These are phyloP conservation scores for Nowakowskiella sp. DNA, from an alignment of 192 early-diverging fungal genomes.

Conservation along the genomic window DNA sequence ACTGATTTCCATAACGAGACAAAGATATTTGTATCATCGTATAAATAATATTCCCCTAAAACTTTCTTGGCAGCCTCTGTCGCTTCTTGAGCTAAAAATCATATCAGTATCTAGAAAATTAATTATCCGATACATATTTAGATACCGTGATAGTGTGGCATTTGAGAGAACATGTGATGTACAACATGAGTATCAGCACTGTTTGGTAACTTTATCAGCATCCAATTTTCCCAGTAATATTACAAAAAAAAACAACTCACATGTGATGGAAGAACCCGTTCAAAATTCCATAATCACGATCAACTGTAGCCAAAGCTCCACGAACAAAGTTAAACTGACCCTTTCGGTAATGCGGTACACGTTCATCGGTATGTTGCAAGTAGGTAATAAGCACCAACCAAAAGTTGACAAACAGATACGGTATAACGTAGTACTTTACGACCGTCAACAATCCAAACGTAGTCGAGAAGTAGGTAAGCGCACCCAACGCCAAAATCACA, in stretches of 20 bases:
- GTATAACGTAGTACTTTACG: constrained; percentile 78
- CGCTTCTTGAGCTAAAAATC: constrained; percentile 54
- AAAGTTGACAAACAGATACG: constrained; percentile 86
- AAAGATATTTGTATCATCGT: constrained; percentile 62
- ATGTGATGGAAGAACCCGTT: constrained; percentile 65
- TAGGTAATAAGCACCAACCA: constrained; percentile 96
- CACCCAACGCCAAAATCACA: constrained; percentile 44
- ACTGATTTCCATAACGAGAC: constrained; percentile 61
- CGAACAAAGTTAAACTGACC: constrained; percentile 83
- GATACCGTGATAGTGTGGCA: constrained; percentile 91
- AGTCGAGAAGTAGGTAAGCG: constrained; percentile 43
- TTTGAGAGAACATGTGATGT: constrained; percentile 93
- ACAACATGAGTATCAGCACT: constrained; percentile 90
- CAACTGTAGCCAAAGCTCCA: constrained; percentile 83
- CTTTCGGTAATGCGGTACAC: constrained; percentile 82
- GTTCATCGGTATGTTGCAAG: constrained; percentile 86
- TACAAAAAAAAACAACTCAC: constrained; percentile 5
- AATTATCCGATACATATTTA: neutral
- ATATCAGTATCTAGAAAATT: neutral
- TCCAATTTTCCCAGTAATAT: constrained; percentile 7
- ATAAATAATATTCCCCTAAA: constrained; percentile 73
- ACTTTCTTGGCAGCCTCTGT: constrained; percentile 72
- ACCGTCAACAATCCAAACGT: constrained; percentile 54
- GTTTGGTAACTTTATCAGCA: constrained; percentile 45
- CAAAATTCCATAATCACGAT: constrained; percentile 84